A percentile compares a stretch with the other conserved stretches of the same genome.
phyloP scores from a whole-genome alignment of 306 rosid species.

The Inga leiocalycina region DNA sequence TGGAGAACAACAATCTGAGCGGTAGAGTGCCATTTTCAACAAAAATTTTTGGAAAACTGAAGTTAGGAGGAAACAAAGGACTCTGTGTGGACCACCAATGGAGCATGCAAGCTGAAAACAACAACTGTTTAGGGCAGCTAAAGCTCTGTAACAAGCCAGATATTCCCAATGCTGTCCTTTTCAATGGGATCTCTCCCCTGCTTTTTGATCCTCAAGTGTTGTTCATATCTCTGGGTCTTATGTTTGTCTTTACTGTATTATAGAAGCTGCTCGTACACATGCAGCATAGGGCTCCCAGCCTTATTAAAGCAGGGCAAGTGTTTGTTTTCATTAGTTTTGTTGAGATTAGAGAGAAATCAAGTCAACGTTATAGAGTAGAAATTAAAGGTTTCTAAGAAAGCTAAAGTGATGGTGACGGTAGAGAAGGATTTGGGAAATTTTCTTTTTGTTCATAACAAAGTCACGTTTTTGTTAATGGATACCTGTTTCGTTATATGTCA shows the following conservation, averaged over 20 bases:
- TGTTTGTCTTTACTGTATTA: slow-evolving; percentile 37
- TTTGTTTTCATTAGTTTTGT: neutral
- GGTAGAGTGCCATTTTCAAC: slow-evolving; percentile 57
- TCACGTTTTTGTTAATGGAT: neutral
- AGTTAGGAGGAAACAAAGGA: slow-evolving; percentile 62
- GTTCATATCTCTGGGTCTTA: slow-evolving; percentile 26
- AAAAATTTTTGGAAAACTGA: slow-evolving; percentile 46
- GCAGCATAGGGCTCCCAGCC: slow-evolving; percentile 9
- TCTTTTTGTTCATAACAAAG: slow-evolving; percentile 5
- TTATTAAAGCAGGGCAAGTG: slow-evolving; percentile 11
- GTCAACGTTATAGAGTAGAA: slow-evolving; percentile 20
- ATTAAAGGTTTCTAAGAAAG: neutral
- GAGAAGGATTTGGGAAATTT: neutral
- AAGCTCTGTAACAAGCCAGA: slow-evolving; percentile 46
- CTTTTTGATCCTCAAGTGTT: slow-evolving; percentile 41
- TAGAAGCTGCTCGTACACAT: slow-evolving; percentile 5
- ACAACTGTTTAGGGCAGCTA: slow-evolving; percentile 37
- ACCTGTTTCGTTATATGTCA: neutral
- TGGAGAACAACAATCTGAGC: slow-evolving; percentile 81
- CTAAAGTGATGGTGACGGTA: slow-evolving; percentile 21
- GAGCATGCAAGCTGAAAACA: slow-evolving; percentile 1
- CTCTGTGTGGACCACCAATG: slow-evolving; percentile 56
- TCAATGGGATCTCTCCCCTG: slow-evolving; percentile 44
- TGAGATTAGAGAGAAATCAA: slow-evolving; percentile 13
- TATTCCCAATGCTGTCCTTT: slow-evolving; percentile 43